Evolutionary conservation across 495 filamentous ascomycete genomes (phyloP), one percentile per base, ranked within the genome.

Genomic region (Hypoxylon perforatum): DNA sequence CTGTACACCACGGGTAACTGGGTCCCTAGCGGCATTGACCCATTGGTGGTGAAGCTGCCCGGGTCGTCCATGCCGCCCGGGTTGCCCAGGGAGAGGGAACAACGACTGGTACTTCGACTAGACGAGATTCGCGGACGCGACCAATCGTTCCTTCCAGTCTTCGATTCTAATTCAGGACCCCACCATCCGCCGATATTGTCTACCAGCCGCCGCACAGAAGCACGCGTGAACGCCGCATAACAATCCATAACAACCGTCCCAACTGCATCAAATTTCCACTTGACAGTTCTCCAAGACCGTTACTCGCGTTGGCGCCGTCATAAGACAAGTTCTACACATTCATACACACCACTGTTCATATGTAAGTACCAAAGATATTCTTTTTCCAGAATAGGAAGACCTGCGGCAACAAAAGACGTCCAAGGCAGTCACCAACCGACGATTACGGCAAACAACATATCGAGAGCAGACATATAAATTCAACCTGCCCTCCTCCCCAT

Each of bases 401-500:
- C 9, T 41, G 55, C 55, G 22, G 59, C 60, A 47, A 50, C 65
- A 38, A 69, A 63, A 46, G n/a, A n/a, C 35, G 55, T 39, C 65
- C 51, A 57, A 59, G 21, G 46, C 22, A 61, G 56, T 61, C 45
- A 17, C 65, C 44, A 68, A 36, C 64, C 53, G 17, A 52, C 39
- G 57, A 51, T 62, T 51, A 23, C 64, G 22, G 42, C 60, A 65
- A 63, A 64, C 66, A 65, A 69, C n/a, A n/a, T n/a, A n/a, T n/a
- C n/a, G n/a, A n/a, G n/a, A n/a, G n/a, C n/a, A n/a, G n/a, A 56
- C 28, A 23, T 69, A 69, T 69, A 69, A 69, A 65, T 42, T 52
- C 52, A 21, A 15, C 42, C 28, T 42, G 38, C 50, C 57, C 57
- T 21, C 61, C 66, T 61, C 57, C 52, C 36, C 8, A 33, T 52